Evolutionary conservation across 2,329 filamentous ascomycete genomes (phyloP).

Genomic region (Sclerotinia borealis): DNA sequence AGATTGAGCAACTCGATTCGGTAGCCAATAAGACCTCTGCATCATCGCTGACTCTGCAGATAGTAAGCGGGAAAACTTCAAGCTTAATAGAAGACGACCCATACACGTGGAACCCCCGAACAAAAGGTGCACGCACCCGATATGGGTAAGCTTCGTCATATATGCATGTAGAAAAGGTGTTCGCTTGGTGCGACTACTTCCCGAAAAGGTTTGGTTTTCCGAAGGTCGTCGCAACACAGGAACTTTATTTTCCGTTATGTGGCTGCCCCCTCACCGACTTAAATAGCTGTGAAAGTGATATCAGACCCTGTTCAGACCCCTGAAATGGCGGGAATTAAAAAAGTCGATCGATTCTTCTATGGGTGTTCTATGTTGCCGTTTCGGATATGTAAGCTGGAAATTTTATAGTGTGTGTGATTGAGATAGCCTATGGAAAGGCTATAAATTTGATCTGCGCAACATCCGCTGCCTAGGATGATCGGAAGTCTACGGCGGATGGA

Average conservation of each 20-base stretch:
- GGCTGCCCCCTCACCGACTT: constrained; percentile 6
- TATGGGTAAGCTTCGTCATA: constrained; percentile 1
- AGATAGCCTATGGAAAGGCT: constrained; percentile 11
- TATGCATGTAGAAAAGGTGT: constrained; percentile 3
- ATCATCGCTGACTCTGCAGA: constrained; percentile 6
- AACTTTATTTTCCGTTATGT: not conserved
- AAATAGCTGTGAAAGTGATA: constrained; percentile 1
- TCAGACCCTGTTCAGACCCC: not conserved
- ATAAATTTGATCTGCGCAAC: not conserved
- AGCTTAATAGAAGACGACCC: not conserved
- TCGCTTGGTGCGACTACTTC: not conserved
- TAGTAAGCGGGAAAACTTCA: not conserved
- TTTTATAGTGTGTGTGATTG: not conserved
- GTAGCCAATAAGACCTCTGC: not conserved
- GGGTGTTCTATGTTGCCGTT: not conserved
- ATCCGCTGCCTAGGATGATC: not conserved
- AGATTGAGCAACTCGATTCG: constrained; percentile 1
- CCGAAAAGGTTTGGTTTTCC: not conserved
- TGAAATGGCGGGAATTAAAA: constrained; percentile 10
- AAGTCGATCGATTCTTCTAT: not conserved
- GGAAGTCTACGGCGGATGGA: not conserved
- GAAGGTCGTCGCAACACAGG: not conserved
- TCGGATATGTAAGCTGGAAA: constrained; percentile 11
- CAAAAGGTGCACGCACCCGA: not conserved
- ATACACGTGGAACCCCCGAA: not conserved